Evolutionary conservation across 768 basidiomycete genomes (phyloP).

Genomic region (Strobilomyces dryophilus): DNA sequence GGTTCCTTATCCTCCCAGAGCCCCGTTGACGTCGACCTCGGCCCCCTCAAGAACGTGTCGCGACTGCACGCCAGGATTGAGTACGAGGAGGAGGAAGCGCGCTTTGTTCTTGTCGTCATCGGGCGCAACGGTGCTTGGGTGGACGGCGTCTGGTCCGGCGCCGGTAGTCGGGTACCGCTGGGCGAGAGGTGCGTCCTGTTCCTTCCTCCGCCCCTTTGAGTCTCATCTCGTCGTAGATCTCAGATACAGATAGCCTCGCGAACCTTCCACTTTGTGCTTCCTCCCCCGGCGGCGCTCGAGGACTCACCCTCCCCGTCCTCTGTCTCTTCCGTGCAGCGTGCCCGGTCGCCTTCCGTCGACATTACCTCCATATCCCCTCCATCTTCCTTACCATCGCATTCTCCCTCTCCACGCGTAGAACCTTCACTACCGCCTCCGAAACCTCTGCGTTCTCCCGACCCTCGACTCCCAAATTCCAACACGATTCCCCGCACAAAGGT

Average conservation of each 20-base stretch:
- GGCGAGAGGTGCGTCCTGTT: slow-evolving; percentile 62
- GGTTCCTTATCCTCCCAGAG: slow-evolving; percentile 21
- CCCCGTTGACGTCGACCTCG: slow-evolving; percentile 86
- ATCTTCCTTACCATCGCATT: slow-evolving; percentile 74
- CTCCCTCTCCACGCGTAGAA: slow-evolving; percentile 55
- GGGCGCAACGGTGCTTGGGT: slow-evolving; percentile 99
- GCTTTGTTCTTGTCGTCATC: slow-evolving; percentile 84
- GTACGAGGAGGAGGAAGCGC: slow-evolving; percentile 85
- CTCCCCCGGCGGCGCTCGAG: slow-evolving; percentile 77
- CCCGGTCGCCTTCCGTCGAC: slow-evolving; percentile 78
- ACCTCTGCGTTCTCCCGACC: slow-evolving; percentile 42
- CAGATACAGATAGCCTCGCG: slow-evolving; percentile 97
- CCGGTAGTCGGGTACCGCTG: slow-evolving; percentile 82
- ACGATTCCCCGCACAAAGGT: slow-evolving; percentile 45
- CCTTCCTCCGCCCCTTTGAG: neutral
- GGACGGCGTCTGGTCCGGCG: slow-evolving; percentile 92
- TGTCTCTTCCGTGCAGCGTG: slow-evolving; percentile 59
- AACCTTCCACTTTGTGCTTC: slow-evolving; percentile 94
- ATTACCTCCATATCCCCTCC: slow-evolving; percentile 80
- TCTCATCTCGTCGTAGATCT: slow-evolving; percentile 50
- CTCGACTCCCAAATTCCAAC: slow-evolving; percentile 62
- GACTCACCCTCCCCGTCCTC: slow-evolving; percentile 81
- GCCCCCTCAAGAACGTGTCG: slow-evolving; percentile 96
- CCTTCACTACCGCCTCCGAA: slow-evolving; percentile 44
- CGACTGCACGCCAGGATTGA: slow-evolving; percentile 93